Percentiles rank a stretch among this genome's conserved stretches.
Evolutionary conservation across 2,329 filamentous ascomycete genomes (phyloP).

Genomic region (Paecilomyces niveus): DNA sequence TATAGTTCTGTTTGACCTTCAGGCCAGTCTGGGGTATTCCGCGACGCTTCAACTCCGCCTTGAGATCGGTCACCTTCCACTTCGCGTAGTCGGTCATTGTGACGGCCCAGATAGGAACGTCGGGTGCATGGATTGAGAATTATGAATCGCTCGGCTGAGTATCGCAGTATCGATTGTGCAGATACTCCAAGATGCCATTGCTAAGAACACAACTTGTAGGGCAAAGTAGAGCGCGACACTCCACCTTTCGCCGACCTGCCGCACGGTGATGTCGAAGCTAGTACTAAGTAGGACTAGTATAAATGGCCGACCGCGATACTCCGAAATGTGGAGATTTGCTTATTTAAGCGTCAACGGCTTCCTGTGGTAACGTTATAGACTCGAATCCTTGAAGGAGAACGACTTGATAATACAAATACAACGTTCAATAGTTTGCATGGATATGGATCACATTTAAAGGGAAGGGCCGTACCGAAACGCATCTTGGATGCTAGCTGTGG

Average conservation of each 20-base stretch:
- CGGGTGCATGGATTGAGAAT: neutral
- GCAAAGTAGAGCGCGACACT: neutral
- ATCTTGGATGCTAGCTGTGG: no score
- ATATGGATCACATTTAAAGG: no score
- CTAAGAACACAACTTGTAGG: neutral
- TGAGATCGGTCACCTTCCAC: constrained; percentile 68
- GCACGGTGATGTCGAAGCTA: neutral
- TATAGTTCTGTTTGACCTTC: constrained; percentile 58
- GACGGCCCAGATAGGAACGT: neutral
- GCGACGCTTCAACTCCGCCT: constrained; percentile 65
- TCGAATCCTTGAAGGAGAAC: no score
- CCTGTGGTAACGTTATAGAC: no score
- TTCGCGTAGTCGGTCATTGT: constrained; percentile 48
- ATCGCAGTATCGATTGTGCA: neutral
- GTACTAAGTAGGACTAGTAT: no score
- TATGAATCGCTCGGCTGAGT: neutral
- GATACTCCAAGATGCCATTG: neutral
- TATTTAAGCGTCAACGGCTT: no score
- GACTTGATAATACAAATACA: no score
- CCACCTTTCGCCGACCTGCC: neutral
- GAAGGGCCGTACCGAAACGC: no score
- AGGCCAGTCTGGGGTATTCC: constrained; percentile 63
- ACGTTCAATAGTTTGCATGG: no score
- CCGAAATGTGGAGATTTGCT: no score
- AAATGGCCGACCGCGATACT: no score